Evolutionary conservation across 2,329 filamentous ascomycete genomes (phyloP), one percentile per base, ranked within the genome.

Genomic region (Paraconiothyrium sp.): DNA sequence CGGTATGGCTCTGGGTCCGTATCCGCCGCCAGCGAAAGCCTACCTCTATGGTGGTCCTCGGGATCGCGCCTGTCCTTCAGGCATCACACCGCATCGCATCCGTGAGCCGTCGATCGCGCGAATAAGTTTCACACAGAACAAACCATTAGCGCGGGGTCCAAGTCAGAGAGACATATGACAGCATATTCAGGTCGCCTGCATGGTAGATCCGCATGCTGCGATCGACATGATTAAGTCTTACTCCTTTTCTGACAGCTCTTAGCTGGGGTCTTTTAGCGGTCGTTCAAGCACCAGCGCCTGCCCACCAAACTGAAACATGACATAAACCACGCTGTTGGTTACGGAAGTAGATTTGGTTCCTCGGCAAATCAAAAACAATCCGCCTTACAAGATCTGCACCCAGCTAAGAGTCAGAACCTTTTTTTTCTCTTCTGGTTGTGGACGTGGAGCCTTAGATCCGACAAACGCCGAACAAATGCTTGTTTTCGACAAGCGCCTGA

Each of bases 21-120:
- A 56, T 39, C 54, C 43, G 52, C 46, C 11, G 54, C n/a, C 20
- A 56, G 48, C 39, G 54, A 56, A 56, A 56, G 54, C 41, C 37
- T 56, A 48, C 54, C 43, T 56, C 9, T 16, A 27, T 41, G 30
- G n/a, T n/a, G 51, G 35, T 20, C 37, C 14, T 54, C 20, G 22
- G 35, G 24, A 43, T 20, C 44, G 37, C 51, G 37, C 51, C 44
- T 52, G 37, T 13, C 51, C 37, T 44, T n/a, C 34, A 22, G 4
- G 6, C 48, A 32, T 6, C 37, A n/a, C 48, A 20, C 20, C 6
- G 41, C 5, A 14, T 39, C 16, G 37, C 37, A 50, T 50, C 47
- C 47, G 32, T 35, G 27, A 35, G 22, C 22, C 27, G 27, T 27
- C 30, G 34, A 14, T 27, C 30, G 34, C 11, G 14, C 37, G 37